Evolutionary conservation across 352 stramenopile species (phyloP).

Genomic region (Globisporangium ultimum): DNA sequence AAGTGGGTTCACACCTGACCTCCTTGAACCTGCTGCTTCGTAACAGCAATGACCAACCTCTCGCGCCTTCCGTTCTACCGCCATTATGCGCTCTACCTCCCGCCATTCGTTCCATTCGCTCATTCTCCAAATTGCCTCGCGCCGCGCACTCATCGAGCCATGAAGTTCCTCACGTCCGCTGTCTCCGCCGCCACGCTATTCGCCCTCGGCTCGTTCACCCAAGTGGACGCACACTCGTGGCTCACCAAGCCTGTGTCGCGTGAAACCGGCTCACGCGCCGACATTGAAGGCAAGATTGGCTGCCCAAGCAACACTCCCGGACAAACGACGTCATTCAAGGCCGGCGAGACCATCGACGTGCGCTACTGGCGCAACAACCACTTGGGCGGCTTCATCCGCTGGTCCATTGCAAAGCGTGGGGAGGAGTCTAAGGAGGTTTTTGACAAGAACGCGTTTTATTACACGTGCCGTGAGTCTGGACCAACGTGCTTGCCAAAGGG

Average conservation of each 20-base stretch:
- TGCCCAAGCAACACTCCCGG: slow-evolving; percentile 30
- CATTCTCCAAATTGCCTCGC: background rate
- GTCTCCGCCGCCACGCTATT: slow-evolving; percentile 1
- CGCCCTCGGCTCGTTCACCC: background rate
- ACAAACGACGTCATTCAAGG: slow-evolving; percentile 29
- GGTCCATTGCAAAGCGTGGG: slow-evolving; percentile 30
- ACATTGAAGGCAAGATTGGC: slow-evolving; percentile 24
- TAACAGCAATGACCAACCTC: background rate
- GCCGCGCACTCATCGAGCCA: background rate
- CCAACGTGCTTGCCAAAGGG: slow-evolving; percentile 33
- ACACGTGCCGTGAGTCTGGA: slow-evolving; percentile 51
- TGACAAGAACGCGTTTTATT: slow-evolving; percentile 51
- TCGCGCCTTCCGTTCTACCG: background rate
- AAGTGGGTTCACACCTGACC: background rate
- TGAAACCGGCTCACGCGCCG: slow-evolving; percentile 27
- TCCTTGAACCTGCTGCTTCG: background rate
- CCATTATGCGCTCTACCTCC: background rate
- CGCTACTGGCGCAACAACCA: slow-evolving; percentile 55
- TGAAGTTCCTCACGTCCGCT: slow-evolving; percentile 7
- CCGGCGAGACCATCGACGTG: slow-evolving; percentile 45
- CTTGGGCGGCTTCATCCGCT: slow-evolving; percentile 57
- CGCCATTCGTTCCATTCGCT: background rate
- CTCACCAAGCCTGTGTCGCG: slow-evolving; percentile 39
- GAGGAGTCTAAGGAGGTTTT: slow-evolving; percentile 30
- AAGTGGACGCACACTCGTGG: slow-evolving; percentile 36